Conservation (phyloP, 1,284 basidiomycete species). For the Heterobasidion occidentale region DNA sequence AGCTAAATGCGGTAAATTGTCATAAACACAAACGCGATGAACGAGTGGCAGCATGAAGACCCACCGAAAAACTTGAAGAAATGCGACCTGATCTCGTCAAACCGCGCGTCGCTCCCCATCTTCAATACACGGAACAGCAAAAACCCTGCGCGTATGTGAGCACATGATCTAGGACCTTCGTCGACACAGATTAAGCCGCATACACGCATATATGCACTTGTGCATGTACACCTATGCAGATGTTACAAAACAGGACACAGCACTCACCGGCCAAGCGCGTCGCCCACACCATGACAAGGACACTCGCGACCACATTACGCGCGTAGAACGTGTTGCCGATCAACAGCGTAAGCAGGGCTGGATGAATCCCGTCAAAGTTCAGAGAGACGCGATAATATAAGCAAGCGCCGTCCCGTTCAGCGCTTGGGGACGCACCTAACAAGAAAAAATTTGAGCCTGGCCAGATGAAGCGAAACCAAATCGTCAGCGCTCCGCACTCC, state of each 20-base stretch:
- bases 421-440: conserved; percentile 28
- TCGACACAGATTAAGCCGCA: too few relatives aligned
- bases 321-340: conserved; percentile 50
- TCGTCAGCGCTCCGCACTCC: neutral
- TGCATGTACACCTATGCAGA: neutral
- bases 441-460: conserved; percentile 64
- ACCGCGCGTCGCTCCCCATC: conserved; percentile 56
- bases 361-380: neutral
- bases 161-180: neutral
- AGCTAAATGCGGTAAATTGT: conserved; percentile 12
- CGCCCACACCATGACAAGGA: conserved; percentile 62
- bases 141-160: conserved; percentile 33
- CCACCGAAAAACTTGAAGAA: conserved; percentile 61
- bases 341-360: conserved; percentile 46
- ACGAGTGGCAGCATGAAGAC: conserved; percentile 3
- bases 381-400: neutral
- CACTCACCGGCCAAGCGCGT: conserved; percentile 38
- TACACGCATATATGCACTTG: too few relatives aligned
- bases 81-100: conserved; percentile 58
- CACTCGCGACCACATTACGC: conserved; percentile 50
- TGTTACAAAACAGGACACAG: neutral
- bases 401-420: neutral
- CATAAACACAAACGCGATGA: conserved; percentile 11
- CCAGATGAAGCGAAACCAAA: neutral
- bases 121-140: conserved; percentile 61